These are phyloP conservation scores for Lachancea thermotolerans DNA, from an alignment of 805 yeast genomes.

Conservation along the genomic window DNA sequence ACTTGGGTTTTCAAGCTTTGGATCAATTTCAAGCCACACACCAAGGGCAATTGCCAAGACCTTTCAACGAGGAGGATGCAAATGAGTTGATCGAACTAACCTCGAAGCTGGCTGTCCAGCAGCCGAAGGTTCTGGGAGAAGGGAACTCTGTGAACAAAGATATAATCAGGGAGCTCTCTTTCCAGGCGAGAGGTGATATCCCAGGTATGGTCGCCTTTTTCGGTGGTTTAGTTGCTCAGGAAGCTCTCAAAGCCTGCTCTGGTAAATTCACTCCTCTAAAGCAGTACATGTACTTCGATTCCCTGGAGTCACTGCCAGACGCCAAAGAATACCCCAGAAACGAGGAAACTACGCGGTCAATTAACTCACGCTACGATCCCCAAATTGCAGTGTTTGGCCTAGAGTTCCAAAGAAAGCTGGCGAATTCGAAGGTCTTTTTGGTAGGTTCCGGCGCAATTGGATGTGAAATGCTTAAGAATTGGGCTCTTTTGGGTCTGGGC, in stretches of 20 bases:
- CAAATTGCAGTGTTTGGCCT: slow-evolving; percentile 92
- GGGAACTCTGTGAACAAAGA: slow-evolving; percentile 53
- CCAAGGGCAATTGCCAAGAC: slow-evolving; percentile 64
- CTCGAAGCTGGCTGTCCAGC: slow-evolving; percentile 49
- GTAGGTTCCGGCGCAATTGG: slow-evolving; percentile 99
- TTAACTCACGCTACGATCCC: slow-evolving; percentile 81
- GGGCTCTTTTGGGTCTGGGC: slow-evolving; percentile 96
- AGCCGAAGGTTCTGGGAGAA: slow-evolving; percentile 42
- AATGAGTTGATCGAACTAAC: slow-evolving; percentile 54
- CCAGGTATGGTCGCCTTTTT: slow-evolving; percentile 84
- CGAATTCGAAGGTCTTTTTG: slow-evolving; percentile 75
- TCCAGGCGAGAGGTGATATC: slow-evolving; percentile 84
- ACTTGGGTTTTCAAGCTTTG: slow-evolving; percentile 86
- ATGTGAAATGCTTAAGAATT: slow-evolving; percentile 95
- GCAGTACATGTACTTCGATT: slow-evolving; percentile 90
- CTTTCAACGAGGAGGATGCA: slow-evolving; percentile 72
- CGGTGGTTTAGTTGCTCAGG: slow-evolving; percentile 96
- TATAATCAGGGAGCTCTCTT: slow-evolving; percentile 64
- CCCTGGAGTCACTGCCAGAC: slow-evolving; percentile 82
- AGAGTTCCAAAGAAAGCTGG: slow-evolving; percentile 62
- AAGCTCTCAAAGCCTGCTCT: slow-evolving; percentile 88
- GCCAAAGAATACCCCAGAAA: slow-evolving; percentile 50
- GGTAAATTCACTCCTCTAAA: slow-evolving; percentile 92
- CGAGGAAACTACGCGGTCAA: slow-evolving; percentile 66
- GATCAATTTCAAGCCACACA: slow-evolving; percentile 62